Percentiles rank a stretch among this genome's conserved stretches.
phyloP scores from a whole-genome alignment of 257 asterid species.

The Fraxinus americana region DNA sequence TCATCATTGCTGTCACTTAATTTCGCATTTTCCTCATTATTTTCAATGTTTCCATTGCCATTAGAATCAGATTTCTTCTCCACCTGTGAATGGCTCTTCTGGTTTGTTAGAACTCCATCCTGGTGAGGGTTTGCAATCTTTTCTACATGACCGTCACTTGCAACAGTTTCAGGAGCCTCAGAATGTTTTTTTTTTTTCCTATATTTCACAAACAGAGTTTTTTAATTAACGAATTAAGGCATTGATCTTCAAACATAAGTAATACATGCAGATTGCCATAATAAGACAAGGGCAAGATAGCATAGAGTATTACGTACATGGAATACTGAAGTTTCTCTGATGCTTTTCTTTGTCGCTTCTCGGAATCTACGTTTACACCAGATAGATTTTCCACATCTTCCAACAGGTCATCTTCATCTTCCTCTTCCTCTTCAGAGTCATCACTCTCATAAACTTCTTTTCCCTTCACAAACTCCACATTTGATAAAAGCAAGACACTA shows the following conservation, averaged over 20 bases:
- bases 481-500: slow-evolving; percentile 64
- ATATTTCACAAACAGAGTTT: slow-evolving; percentile 5
- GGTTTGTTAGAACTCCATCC: slow-evolving; percentile 28
- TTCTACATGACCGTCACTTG: slow-evolving; percentile 32
- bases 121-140: slow-evolving; percentile 35
- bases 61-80: slow-evolving; percentile 36
- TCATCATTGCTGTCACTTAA: slow-evolving; percentile 26
- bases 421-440: slow-evolving; percentile 39
- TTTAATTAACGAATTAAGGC: background rate
- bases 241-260: slow-evolving; percentile 10
- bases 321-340: slow-evolving; percentile 49
- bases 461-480: slow-evolving; percentile 71
- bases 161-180: slow-evolving; percentile 42
- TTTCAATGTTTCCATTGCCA: slow-evolving; percentile 31
- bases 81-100: slow-evolving; percentile 35
- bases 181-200: slow-evolving; percentile 65
- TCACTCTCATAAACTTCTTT: slow-evolving; percentile 66
- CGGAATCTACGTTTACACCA: slow-evolving; percentile 35
- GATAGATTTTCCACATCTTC: slow-evolving; percentile 37
- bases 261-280: background rate
- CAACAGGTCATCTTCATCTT: slow-evolving; percentile 13
- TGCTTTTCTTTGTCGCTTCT: slow-evolving; percentile 68
- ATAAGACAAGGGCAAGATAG: background rate
- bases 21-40: slow-evolving; percentile 36
- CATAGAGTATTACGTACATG: slow-evolving; percentile 41